Evolutionary conservation across 805 yeast genomes (phyloP), one percentile per base, ranked within the genome.

Genomic region (Monosporozyma yasuniensis): DNA sequence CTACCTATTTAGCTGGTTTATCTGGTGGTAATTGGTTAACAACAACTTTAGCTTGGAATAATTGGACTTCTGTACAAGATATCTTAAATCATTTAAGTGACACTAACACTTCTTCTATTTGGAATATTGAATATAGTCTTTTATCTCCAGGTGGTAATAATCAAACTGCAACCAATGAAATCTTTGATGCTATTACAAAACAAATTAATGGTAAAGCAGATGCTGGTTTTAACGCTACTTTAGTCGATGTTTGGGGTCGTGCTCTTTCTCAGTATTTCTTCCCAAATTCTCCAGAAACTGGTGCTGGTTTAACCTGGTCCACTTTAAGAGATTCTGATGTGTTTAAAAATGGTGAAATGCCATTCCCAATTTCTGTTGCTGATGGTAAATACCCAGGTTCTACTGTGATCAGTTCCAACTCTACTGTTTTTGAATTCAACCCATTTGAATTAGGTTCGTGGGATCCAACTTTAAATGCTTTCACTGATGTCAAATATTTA

Each of bases 11-110:
- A 4, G 69, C 87, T 7, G 95, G 91, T 7, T 73, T 87, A 32
- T 82, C 90, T 12, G 96, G 96, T 30, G 96, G 96, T 28, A 76
- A 85, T 14, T 87, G 96, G 95, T 70, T 86, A 45, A 72, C 87
- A 27, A 83, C 86, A 1, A 76, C 91, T 10, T 66, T 87, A 32
- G 80, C 77, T 0, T 71, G 76, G 60, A 86, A 87, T 63, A 80
- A 82, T 61, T 88, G 84, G 81, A 79, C 89, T 6, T 71, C 84
- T 11, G 79, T 87, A 23, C 82, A 81, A 56, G 80, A 73, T 2
- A 77, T 87, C 35, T 66, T 78, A 25, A 72, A 72, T 46, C 44
- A 50, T 12, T 46, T 54, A 22, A 44, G 47, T 38, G 23, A 27
- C 32, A 59, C 65, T 38, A 46, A 56, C 3, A 72, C 72, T 44